Evolutionary conservation across 139 green algal species (phyloP).

Genomic region (Closterium sp.): DNA sequence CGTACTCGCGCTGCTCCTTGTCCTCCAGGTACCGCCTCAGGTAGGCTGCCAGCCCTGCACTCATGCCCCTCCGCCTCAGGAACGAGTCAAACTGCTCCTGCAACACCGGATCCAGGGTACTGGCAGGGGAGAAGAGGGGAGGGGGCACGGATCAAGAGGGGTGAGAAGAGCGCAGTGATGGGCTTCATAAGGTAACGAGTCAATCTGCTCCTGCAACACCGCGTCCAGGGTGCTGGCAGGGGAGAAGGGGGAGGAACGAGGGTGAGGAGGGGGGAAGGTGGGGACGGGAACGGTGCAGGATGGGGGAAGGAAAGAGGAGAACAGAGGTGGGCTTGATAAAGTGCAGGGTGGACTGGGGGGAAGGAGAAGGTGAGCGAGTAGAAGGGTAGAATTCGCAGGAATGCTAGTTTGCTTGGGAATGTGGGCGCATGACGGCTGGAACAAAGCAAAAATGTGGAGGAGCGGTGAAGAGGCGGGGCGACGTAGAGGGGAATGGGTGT

Average conservation of each 20-base stretch:
- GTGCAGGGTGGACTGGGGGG: not conserved
- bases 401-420: no score
- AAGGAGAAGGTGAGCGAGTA: not conserved
- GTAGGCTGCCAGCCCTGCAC: constrained; percentile 64
- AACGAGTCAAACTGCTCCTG: constrained; percentile 6
- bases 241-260: no score
- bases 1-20: constrained; percentile 79
- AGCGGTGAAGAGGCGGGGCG: not conserved
- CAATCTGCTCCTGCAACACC: no score
- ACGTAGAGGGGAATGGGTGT: not conserved
- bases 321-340: not conserved
- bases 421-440: not conserved
- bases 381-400: not conserved
- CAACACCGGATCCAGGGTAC: not conserved
- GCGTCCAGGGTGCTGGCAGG: no score
- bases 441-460: not conserved
- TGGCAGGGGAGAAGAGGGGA: not conserved
- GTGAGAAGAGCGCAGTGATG: not conserved
- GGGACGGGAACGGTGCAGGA: no score
- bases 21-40: constrained; percentile 68
- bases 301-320: no score
- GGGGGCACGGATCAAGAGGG: not conserved
- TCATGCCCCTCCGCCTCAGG: constrained; percentile 29
- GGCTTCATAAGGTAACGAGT: no score
- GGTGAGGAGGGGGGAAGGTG: no score